Base-by-base conservation (phyloP, 108 stramenopile genomes). In the Chaetoceros muelleri region DNA sequence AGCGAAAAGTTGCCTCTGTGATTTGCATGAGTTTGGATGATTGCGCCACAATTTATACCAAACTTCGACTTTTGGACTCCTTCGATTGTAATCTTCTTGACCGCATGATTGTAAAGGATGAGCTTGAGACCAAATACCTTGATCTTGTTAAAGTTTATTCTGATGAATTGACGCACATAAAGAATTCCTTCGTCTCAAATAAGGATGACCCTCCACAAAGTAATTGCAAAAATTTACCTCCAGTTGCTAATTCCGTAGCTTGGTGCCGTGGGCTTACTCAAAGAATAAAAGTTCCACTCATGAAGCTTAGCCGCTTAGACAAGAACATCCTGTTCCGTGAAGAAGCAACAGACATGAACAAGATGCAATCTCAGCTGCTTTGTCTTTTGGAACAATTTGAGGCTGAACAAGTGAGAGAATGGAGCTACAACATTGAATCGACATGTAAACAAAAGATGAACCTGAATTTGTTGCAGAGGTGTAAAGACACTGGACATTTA, bases 121-220 rank as follows among this genome's bases (percentile, higher is more conserved):
- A 94, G 77, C 80, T 92, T 8, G 87, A 94, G 71, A 80, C 83
- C 69, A 90, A 93, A 70, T 85, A 92, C 55, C 67, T 94, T 24
- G 59, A 51, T 21, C 76, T 94, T n/a, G 81, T 94, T 31, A 84
- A 90, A 60, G 72, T 78, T 19, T 93, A 91, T 65, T 87, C 82
- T 48, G 65, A 65, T 25, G 93, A 94, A 63, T 62, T 94, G 25
- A 83, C 79, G 70, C 56, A 51, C n/a, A 84, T 94, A 40, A 89
- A 94, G 61, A 89, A 94, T 54, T 72, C 87, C 20, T 94, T 94
- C 70, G 58, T 94, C 17, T 44, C 78, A 13, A 68, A 87, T 44
- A 65, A 85, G 27, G 75, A 82, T 44, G 56, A 47, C 28, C 83
- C 87, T 8, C 88, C 89, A 22, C 60, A 65, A 27, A 67, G 69